Percentiles rank a stretch among this genome's conserved stretches.
phyloP scores from a whole-genome alignment of 208 protist genomes.

The Porcisia hertigi region DNA sequence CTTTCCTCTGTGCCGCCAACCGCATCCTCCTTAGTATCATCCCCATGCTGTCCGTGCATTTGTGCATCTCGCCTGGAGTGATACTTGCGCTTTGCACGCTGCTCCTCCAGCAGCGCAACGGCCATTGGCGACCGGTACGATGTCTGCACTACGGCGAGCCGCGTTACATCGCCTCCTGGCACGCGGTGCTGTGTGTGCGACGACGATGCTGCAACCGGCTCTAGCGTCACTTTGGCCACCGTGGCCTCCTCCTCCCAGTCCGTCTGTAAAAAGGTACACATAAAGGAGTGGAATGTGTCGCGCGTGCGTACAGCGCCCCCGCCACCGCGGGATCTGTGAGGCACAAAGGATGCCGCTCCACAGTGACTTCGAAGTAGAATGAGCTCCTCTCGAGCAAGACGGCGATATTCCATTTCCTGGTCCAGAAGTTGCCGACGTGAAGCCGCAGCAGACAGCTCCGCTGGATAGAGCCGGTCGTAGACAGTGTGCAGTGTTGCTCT shows the following conservation, averaged over 20 bases:
- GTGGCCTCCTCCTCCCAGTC: slow-evolving; percentile 23
- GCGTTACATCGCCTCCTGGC: background rate
- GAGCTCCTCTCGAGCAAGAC: slow-evolving; percentile 43
- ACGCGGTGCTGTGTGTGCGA: too few relatives aligned
- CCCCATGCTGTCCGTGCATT: background rate
- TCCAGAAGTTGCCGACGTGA: slow-evolving; percentile 30
- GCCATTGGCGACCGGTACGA: slow-evolving; percentile 71
- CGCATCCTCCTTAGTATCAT: background rate
- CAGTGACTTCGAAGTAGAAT: slow-evolving; percentile 42
- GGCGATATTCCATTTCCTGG: slow-evolving; percentile 39
- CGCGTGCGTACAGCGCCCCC: background rate
- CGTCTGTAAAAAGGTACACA: slow-evolving; percentile 51
- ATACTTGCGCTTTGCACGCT: slow-evolving; percentile 16
- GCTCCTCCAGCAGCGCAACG: slow-evolving; percentile 40
- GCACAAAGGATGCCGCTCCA: slow-evolving; percentile 14
- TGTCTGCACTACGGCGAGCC: slow-evolving; percentile 35
- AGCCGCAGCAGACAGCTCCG: slow-evolving; percentile 28
- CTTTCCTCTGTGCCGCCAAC: background rate
- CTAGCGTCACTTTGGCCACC: too few relatives aligned
- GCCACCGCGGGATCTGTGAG: slow-evolving; percentile 9
- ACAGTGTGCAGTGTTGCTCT: slow-evolving; percentile 37
- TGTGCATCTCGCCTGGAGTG: slow-evolving; percentile 16
- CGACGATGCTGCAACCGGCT: background rate
- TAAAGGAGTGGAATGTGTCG: slow-evolving; percentile 50
- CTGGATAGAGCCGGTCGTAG: slow-evolving; percentile 76